Evolutionary conservation across 2,329 filamentous ascomycete genomes (phyloP).

Genomic region (Clonostachys solani): DNA sequence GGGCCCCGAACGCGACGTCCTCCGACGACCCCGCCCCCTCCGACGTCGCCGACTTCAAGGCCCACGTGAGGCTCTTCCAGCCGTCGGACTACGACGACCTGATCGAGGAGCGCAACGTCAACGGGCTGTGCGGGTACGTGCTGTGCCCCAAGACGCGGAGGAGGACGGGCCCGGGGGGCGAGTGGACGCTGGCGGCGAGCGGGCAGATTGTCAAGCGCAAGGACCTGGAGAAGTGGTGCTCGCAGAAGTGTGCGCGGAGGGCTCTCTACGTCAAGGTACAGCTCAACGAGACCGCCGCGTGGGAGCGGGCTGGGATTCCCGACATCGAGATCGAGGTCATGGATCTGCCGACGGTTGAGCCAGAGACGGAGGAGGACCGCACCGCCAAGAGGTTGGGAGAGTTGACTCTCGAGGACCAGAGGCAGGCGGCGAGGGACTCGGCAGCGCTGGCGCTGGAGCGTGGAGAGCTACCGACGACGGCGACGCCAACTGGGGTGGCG

Average conservation of each 20-base stretch:
- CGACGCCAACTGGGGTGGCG: not conserved
- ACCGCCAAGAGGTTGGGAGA: slow-evolving; percentile 30
- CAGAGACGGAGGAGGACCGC: slow-evolving; percentile 34
- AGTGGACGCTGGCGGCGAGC: slow-evolving; percentile 59
- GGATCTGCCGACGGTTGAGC: slow-evolving; percentile 32
- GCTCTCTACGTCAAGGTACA: slow-evolving; percentile 87
- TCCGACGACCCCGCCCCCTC: slow-evolving; percentile 34
- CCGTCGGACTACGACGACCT: slow-evolving; percentile 86
- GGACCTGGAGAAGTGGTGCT: slow-evolving; percentile 85
- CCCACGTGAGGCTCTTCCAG: slow-evolving; percentile 69
- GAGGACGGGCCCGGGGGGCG: slow-evolving; percentile 49
- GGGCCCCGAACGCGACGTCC: slow-evolving; percentile 26
- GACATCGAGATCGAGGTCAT: slow-evolving; percentile 57
- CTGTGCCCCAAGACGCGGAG: slow-evolving; percentile 68
- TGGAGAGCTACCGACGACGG: slow-evolving; percentile 18
- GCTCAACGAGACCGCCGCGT: slow-evolving; percentile 78
- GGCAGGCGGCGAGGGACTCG: slow-evolving; percentile 29
- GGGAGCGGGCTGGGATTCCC: slow-evolving; percentile 65
- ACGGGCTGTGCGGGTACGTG: slow-evolving; percentile 76
- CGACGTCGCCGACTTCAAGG: slow-evolving; percentile 63
- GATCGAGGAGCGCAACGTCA: slow-evolving; percentile 83
- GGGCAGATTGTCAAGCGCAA: slow-evolving; percentile 63
- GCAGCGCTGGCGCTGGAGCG: slow-evolving; percentile 47
- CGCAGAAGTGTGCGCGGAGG: slow-evolving; percentile 69
- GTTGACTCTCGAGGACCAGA: slow-evolving; percentile 38